Percentiles rank a stretch among this genome's conserved stretches.
Evolutionary conservation across 768 basidiomycete species (phyloP).

Genomic region (Lentinula aciculospora): DNA sequence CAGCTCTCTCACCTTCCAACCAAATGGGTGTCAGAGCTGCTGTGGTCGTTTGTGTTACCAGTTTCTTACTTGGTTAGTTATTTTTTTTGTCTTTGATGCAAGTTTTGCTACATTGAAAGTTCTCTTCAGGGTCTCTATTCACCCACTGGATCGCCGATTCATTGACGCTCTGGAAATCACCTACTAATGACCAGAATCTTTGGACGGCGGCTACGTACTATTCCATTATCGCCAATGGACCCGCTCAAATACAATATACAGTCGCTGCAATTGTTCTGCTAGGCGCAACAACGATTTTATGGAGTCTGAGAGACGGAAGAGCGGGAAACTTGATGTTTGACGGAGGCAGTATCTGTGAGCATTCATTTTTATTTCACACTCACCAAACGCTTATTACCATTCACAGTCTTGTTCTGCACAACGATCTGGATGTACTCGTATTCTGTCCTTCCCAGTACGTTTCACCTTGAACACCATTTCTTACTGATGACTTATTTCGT

Average conservation of each 20-base stretch:
- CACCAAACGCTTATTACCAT: background rate
- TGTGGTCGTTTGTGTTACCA: constrained; percentile 71
- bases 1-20: background rate
- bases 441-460: constrained; percentile 77
- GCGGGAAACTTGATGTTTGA: constrained; percentile 91
- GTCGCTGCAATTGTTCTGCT: constrained; percentile 50
- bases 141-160: constrained; percentile 95
- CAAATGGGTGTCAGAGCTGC: constrained; percentile 69
- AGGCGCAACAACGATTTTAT: constrained; percentile 65
- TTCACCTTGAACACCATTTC: constrained; percentile 1
- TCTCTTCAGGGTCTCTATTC: constrained; percentile 61
- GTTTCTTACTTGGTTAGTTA: constrained; percentile 69
- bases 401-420: constrained; percentile 67
- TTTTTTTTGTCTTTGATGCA: background rate
- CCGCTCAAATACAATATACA: constrained; percentile 49
- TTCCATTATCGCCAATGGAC: constrained; percentile 65
- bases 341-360: constrained; percentile 80
- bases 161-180: constrained; percentile 83
- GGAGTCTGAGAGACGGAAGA: constrained; percentile 71
- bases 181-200: constrained; percentile 77
- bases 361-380: background rate
- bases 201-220: constrained; percentile 85
- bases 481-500: constrained; percentile 6
- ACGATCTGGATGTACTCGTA: constrained; percentile 69
- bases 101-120: background rate